Evolutionary conservation across 176 grass and related monocot species (phyloP), one percentile per base, ranked within the genome.

Genomic region (Pontederia paniculata): DNA sequence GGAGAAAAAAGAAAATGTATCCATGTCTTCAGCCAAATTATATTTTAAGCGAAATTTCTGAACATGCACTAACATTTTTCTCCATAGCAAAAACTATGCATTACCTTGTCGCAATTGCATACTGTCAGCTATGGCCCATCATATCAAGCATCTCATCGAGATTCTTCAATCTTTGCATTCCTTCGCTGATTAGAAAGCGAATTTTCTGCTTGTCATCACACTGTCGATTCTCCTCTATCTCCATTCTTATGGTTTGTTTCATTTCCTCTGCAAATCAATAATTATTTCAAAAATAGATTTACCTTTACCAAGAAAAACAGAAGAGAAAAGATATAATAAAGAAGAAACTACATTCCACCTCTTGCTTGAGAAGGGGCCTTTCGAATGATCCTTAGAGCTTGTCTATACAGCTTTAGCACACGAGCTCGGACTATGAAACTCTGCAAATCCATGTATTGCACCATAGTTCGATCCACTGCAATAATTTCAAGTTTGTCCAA

Each of bases 121-220:
- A 31, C 25, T 17, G 12, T 63, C 60, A 63, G 19, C 44, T 69
- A 54, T 79, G 78, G 19, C 93, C 83, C 61, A 72, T 74, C 93
- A 98, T 98, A 68, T 82, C 86, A 58, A 98, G 83, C 75, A 84
- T 83, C 70, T 98, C 93, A 77, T 98, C 86, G 54, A 98, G 93
- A 63, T 14, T 62, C 78, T 91, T 98, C 60, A 98, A 51, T 74
- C 83, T 77, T 52, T 98, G 86, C 37, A 77, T 70, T 28, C 86
- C 93, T 76, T 98, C 93, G 25, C 83, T 88, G 37, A 98, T 44
- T 50, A 98, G 66, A 81, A 88, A 98, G 19, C 50, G 75, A 60
- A 88, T 88, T 75, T 81, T 91, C 63, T 82, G 72, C 62, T 82
- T 98, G 67, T 98, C 86, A 16, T 98, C 73, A 21, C 77, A 98